phyloP scores from a whole-genome alignment of 208 protist species.

The Acanthamoeba triangularis region DNA sequence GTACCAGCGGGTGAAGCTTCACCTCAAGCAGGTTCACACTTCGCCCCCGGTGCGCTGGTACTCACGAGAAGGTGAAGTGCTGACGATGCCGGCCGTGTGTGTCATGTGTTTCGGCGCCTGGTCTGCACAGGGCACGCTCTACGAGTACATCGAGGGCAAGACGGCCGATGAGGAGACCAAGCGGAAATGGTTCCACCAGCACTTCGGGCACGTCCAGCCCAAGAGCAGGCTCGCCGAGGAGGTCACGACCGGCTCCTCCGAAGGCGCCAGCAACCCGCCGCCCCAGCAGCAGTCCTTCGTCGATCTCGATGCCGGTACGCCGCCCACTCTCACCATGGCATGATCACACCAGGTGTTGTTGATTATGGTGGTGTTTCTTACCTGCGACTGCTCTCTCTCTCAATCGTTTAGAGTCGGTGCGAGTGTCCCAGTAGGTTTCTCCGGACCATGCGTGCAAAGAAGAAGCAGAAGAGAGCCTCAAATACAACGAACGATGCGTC shows the following conservation, averaged over 20 bases:
- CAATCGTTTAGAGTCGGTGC: background rate
- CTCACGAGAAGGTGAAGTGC: background rate
- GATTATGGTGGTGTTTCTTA: background rate
- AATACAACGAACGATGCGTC: no score
- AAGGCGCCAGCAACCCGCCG: background rate
- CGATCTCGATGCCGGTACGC: constrained; percentile 61
- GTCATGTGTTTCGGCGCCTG: background rate
- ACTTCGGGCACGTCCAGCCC: constrained; percentile 5
- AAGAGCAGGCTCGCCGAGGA: constrained; percentile 49
- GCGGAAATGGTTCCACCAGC: constrained; percentile 56
- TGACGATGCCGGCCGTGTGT: background rate
- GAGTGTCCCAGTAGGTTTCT: background rate
- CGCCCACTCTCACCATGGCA: no score
- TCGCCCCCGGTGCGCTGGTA: background rate
- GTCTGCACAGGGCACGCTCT: constrained; percentile 8
- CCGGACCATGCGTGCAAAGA: no score
- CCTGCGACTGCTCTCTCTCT: background rate
- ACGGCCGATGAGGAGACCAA: constrained; percentile 46
- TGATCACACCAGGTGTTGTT: no score
- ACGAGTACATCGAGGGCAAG: constrained; percentile 49
- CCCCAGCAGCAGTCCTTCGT: background rate
- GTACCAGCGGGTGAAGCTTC: constrained; percentile 47
- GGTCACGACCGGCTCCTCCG: background rate
- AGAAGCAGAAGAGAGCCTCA: background rate
- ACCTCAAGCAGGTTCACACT: constrained; percentile 31